Percentiles rank a stretch among this genome's conserved stretches.
Evolutionary conservation across 208 protist genomes (phyloP).

Genomic region (Crithidia acanthocephali): DNA sequence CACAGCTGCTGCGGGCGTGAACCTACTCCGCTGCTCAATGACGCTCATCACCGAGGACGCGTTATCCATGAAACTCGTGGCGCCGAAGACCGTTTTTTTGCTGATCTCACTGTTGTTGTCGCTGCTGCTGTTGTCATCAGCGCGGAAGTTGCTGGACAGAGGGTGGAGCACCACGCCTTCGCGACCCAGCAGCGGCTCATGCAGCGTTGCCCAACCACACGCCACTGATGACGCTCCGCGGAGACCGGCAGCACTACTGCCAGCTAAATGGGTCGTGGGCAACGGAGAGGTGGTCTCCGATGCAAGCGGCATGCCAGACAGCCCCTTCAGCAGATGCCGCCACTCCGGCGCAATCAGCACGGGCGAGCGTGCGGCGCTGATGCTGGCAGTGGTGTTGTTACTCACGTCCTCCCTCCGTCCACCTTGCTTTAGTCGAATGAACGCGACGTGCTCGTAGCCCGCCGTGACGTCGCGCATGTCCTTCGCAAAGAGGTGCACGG

Average conservation of each 20-base stretch:
- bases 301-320: constrained; percentile 19
- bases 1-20: constrained; percentile 1
- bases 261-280: too few relatives aligned
- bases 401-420: too few relatives aligned
- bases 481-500: constrained; percentile 36
- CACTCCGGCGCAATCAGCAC: constrained; percentile 25
- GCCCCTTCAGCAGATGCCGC: constrained; percentile 21
- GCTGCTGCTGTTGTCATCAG: neutral
- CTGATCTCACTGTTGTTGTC: neutral
- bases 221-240: too few relatives aligned
- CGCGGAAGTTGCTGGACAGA: constrained; percentile 39
- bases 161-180: constrained; percentile 58
- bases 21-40: neutral
- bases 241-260: too few relatives aligned
- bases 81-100: neutral
- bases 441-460: constrained; percentile 64
- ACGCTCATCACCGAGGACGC: neutral
- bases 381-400: neutral
- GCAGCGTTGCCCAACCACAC: constrained; percentile 57
- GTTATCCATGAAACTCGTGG: neutral
- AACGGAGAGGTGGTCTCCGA: constrained; percentile 1
- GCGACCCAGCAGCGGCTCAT: constrained; percentile 58
- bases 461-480: constrained; percentile 19
- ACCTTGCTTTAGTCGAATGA: constrained; percentile 48
- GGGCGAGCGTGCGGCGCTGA: neutral